phyloP scores from a whole-genome alignment of 73 alveolate species.

The Symbiodinium pilosum region DNA sequence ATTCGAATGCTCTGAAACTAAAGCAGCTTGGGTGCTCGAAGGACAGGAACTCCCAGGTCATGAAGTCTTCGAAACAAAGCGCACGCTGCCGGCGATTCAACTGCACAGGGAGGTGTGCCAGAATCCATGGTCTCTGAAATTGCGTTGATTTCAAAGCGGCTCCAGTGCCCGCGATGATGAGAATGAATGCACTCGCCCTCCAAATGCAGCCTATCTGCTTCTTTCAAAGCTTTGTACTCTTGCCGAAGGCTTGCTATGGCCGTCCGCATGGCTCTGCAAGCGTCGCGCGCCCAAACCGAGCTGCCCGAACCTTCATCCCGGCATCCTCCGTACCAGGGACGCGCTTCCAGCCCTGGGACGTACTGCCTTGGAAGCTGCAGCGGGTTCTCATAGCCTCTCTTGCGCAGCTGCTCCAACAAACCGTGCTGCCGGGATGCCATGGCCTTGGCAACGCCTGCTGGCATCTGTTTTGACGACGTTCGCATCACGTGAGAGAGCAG shows the following conservation, averaged over 20 bases:
- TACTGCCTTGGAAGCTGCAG: slow-evolving; percentile 46
- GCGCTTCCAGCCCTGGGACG: slow-evolving; percentile 5
- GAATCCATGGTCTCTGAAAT: slow-evolving; percentile 25
- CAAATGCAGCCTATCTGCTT: slow-evolving; percentile 26
- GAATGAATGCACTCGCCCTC: slow-evolving; percentile 69
- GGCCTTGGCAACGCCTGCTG: slow-evolving; percentile 8
- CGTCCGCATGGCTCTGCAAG: neutral
- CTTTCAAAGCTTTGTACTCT: slow-evolving; percentile 30
- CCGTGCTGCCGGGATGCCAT: neutral
- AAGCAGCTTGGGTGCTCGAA: too few species aligned
- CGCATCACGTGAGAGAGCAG: slow-evolving; percentile 29
- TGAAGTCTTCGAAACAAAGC: slow-evolving; percentile 5
- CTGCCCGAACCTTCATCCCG: neutral
- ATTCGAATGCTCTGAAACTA: too few species aligned
- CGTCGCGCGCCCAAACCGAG: neutral
- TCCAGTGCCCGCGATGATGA: slow-evolving; percentile 32
- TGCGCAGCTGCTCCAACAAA: neutral
- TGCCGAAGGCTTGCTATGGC: neutral
- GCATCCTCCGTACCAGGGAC: slow-evolving; percentile 9
- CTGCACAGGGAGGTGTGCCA: slow-evolving; percentile 40
- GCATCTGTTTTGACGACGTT: neutral
- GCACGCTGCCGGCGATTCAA: slow-evolving; percentile 53
- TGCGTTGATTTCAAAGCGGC: slow-evolving; percentile 56
- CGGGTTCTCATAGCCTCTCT: neutral
- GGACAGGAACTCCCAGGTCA: neutral